A percentile compares a stretch with the other conserved stretches of the same genome.
phyloP scores from a whole-genome alignment of 2,329 filamentous ascomycete genomes.

The Aspergillus clavatus region DNA sequence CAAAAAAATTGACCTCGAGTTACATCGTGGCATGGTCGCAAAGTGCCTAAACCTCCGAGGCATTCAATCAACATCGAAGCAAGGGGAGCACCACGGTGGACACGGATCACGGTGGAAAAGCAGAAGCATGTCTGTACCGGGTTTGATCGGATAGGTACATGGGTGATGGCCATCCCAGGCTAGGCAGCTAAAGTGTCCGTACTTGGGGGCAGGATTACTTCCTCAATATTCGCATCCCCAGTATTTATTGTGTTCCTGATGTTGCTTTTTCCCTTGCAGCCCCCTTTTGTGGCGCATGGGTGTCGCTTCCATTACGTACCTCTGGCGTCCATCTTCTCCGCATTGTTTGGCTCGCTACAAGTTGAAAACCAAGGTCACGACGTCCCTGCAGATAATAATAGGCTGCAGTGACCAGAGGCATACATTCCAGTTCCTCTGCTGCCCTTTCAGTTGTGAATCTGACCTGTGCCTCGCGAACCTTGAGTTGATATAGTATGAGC shows the following conservation, averaged over 20 bases:
- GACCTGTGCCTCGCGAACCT: no score
- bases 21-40: background rate
- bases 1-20: background rate
- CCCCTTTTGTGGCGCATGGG: background rate
- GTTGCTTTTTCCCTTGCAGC: background rate
- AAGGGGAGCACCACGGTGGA: background rate
- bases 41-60: background rate
- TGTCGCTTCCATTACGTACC: background rate
- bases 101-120: background rate
- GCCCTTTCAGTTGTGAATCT: background rate
- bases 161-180: no score
- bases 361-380: background rate
- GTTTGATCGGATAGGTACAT: background rate
- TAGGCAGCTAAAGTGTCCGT: no score
- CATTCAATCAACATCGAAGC: background rate
- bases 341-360: background rate
- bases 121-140: background rate
- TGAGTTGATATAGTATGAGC: background rate
- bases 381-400: background rate
- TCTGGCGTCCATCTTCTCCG: background rate
- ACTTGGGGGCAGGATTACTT: background rate
- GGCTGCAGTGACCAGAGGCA: background rate
- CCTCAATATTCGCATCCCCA: no score
- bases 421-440: background rate
- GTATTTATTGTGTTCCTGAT: background rate